Base-by-base conservation (phyloP, 768 basidiomycete species). In the Boletus reticuloceps region DNA sequence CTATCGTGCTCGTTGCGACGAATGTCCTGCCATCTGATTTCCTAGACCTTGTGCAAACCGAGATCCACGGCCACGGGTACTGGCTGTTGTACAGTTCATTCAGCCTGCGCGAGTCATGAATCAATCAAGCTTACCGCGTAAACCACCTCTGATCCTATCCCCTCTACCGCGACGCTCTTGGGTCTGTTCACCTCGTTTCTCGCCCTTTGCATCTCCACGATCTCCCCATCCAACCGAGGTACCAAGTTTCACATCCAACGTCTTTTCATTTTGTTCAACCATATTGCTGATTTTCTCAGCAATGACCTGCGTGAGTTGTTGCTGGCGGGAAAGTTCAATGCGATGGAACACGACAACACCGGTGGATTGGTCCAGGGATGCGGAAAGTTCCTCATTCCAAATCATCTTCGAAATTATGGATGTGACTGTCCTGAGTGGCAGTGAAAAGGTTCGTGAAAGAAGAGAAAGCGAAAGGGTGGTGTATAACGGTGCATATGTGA, bases 371-470 rank as follows among this genome's bases (percentile, higher is more conserved):
- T 98, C 97, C 51, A 98, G 79, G 16, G 94, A 95, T 4, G 96
- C 97, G 1, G 89, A 79, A 12, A 99, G 78, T 67, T 98, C 94
- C 65, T 98, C 97, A 65, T 82, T 93, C 93, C 95, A 98, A 64
- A 98, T 97, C 97, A 99, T 98, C 73, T 94, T 92, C 27, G 92
- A 95, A 39, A 98, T 90, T 61, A 97, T 85, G 25, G 68, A 70
- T 1, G 88, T 93, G 5, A 98, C 92, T 5, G 86, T 76, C 40
- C 88, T 82, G 47, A 87, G 72, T 5, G 95, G 82, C 31, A 98
- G 78, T 10, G 86, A 86, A 76, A 98, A 98, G 1, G 93, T 95
- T 45, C 83, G 80, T 11, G 95, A 87, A 34, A 99, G 84, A 49
- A 95, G 81, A 0, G 86, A 82, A 43, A 99, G 81, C 2, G 97